A percentile compares a stretch with the other conserved stretches of the same genome.
phyloP scores from a whole-genome alignment of 2,329 filamentous ascomycete species.

The Fusarium pilosicola region DNA sequence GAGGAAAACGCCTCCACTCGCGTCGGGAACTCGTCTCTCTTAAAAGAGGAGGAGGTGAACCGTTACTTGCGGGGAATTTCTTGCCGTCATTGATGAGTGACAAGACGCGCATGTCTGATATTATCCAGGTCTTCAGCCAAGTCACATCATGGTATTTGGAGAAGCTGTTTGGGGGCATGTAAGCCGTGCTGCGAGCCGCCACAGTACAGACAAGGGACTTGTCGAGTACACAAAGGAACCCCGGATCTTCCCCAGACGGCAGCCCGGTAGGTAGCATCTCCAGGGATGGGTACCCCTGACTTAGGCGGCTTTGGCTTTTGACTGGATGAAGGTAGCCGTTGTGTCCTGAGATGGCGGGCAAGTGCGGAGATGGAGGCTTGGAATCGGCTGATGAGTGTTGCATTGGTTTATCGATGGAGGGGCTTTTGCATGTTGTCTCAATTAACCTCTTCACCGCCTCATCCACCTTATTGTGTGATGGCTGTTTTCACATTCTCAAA shows the following conservation, averaged over 20 bases:
- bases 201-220: conserved; percentile 24
- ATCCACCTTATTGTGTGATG: neutral
- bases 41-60: conserved; percentile 7
- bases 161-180: neutral
- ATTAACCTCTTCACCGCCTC: conserved; percentile 4
- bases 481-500: neutral
- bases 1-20: conserved; percentile 9
- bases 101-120: conserved; percentile 1
- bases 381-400: conserved; percentile 35
- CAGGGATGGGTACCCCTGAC: conserved; percentile 24
- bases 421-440: conserved; percentile 2
- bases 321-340: conserved; percentile 14
- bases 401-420: conserved; percentile 3
- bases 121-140: neutral
- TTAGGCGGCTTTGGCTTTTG: conserved; percentile 6
- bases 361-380: conserved; percentile 20
- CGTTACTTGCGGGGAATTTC: conserved; percentile 25
- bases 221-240: conserved; percentile 16
- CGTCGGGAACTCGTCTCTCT: conserved; percentile 13
- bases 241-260: conserved; percentile 33
- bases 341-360: conserved; percentile 16
- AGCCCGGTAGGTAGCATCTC: conserved; percentile 2
- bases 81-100: conserved; percentile 34
- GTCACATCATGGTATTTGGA: conserved; percentile 30
- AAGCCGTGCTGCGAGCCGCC: conserved; percentile 2